Conservation (phyloP, 257 asterid species). For the Craterostigma plantagineum region DNA sequence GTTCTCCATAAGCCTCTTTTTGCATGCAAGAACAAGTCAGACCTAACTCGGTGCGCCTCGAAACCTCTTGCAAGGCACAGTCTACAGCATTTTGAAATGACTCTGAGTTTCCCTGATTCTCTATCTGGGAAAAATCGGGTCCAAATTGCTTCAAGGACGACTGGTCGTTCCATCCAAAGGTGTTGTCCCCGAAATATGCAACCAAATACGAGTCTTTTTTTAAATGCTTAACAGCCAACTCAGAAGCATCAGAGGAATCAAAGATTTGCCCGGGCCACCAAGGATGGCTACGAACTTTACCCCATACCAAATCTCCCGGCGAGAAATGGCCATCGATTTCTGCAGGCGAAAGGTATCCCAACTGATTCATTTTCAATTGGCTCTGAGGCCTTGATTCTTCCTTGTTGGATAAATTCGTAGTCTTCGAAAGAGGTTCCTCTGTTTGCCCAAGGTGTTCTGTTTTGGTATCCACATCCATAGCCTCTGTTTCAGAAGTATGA, state of each 20-base stretch:
- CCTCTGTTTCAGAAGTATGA: background rate
- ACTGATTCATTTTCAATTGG: too few relatives aligned
- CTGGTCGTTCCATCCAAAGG: constrained; percentile 91
- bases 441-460: constrained; percentile 15
- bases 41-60: constrained; percentile 68
- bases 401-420: constrained; percentile 10
- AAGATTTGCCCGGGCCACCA: constrained; percentile 99
- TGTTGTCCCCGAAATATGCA: constrained; percentile 86
- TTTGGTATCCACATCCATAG: constrained; percentile 13
- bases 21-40: constrained; percentile 61
- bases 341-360: too few relatives aligned
- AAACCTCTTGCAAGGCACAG: constrained; percentile 72
- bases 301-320: constrained; percentile 83
- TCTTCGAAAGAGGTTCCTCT: constrained; percentile 22
- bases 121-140: constrained; percentile 50
- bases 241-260: constrained; percentile 76
- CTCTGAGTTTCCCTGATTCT: constrained; percentile 69
- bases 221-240: constrained; percentile 50
- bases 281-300: constrained; percentile 91
- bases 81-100: constrained; percentile 59
- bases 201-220: constrained; percentile 76
- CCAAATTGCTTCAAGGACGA: constrained; percentile 66
- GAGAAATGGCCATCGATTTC: constrained; percentile 36
- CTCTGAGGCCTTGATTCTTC: constrained; percentile 13
- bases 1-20: constrained; percentile 23